Base-by-base conservation (phyloP, 2,329 filamentous ascomycete genomes). In the Colletotrichum shisoi region DNA sequence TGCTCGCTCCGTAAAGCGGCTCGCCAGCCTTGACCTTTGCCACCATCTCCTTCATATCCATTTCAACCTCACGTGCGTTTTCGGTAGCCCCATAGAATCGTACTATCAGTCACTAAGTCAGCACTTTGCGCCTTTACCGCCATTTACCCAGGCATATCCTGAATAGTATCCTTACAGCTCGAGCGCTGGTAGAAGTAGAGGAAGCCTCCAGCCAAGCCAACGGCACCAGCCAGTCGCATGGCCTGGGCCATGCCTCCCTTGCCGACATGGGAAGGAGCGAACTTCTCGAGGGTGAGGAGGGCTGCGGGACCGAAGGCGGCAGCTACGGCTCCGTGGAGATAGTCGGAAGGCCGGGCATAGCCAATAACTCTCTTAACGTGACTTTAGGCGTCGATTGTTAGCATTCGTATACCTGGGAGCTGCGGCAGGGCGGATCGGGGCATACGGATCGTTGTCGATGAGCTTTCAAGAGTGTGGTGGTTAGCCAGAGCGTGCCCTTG, bases 31-130 rank as follows among this genome's bases (percentile, higher is more conserved):
- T 99, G 77, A 98, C 94, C 81, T 94, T 96, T 78, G 89, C 87
- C 44, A 97, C 94, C 95, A 99, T 99, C 81, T 99, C 95, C 71
- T 88, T 87, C 94, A 98, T 98, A 78, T 99, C 95, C 90, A 96
- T 90, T 71, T 97, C 91, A 65, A 95, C 83, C 80, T 99, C 95
- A 74, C 95, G 89, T 62, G 89, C 82, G 81, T 99, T 99, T 80
- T 99, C 95, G 54, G 87, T 89, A 80, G 94, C 92, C 74, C 95
- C 95, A 82, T 97, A 98, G 82, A 99, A 98, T 71, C 95, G 91
- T 75, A 94, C 93, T 97, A 75, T 70, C 52, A 40, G 57, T 21
- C 19, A 9, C 13, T 3, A 31, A 12, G 27, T 68, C 19, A 64
- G 56, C 34, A 42, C 21, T 24, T n/a, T 59, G 44, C 57, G 6